These are phyloP conservation scores for Suillus paluster DNA, from an alignment of 768 basidiomycete genomes.

Conservation along the genomic window DNA sequence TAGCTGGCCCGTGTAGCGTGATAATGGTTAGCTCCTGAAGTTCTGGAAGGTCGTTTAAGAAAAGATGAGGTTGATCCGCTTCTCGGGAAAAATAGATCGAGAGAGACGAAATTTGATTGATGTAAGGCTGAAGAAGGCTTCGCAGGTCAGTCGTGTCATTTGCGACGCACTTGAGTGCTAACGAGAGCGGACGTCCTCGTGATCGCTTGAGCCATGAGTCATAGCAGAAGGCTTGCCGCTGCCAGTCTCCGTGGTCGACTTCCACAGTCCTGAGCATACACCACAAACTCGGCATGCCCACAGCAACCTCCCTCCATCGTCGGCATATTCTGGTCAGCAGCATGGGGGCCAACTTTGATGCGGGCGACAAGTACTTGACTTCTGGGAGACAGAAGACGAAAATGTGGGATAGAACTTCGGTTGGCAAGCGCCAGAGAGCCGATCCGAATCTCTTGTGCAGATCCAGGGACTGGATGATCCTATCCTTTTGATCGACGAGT, in stretches of 20 bases:
- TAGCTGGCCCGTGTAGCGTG: conserved; percentile 12
- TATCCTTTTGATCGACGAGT: conserved; percentile 15
- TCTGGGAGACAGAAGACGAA: conserved; percentile 44
- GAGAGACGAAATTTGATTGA: conserved; percentile 20
- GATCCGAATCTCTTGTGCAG: conserved; percentile 27
- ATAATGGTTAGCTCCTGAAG: conserved; percentile 23
- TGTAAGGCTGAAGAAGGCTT: too few relatives aligned
- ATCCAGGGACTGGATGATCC: conserved; percentile 21
- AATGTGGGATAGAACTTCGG: conserved; percentile 52
- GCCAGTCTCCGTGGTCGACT: conserved; percentile 13
- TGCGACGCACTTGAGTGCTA: too few relatives aligned
- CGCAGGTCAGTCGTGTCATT: too few relatives aligned
- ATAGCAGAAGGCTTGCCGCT: conserved; percentile 1
- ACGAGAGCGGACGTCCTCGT: too few relatives aligned
- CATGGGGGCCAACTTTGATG: conserved; percentile 35
- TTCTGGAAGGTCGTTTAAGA: conserved; percentile 23
- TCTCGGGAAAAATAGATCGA: conserved; percentile 19
- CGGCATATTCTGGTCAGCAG: conserved; percentile 45
- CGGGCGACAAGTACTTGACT: conserved; percentile 28
- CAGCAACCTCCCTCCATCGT: conserved; percentile 45
- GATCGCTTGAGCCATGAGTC: too few relatives aligned
- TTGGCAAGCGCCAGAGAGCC: conserved; percentile 43
- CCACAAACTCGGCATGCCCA: conserved; percentile 51
- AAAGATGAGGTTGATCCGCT: conserved; percentile 14
- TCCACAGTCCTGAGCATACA: conserved; percentile 39